Evolutionary conservation across 352 stramenopile species (phyloP), one percentile per base, ranked within the genome.

Genomic region (Pythium dissimile): DNA sequence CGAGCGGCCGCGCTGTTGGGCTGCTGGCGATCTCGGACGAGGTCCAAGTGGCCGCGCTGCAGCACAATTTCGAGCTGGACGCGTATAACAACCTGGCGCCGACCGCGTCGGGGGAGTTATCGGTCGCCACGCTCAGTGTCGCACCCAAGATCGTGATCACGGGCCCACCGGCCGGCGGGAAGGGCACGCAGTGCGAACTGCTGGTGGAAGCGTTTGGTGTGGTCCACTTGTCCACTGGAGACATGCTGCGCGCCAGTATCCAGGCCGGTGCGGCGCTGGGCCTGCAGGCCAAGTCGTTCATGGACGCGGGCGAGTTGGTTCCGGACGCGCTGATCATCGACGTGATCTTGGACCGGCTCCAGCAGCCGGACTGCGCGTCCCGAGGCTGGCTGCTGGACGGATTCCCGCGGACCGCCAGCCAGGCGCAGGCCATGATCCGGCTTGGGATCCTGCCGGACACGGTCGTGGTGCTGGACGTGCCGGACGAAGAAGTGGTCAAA

Each of bases 141-240:
- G 68, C 70, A 10, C 69, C 72, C 6, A 61, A 67, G 35, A 72
- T 85, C 32, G 50, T 85, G 31, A 75, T 90, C 23, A 66, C 69
- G 38, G 86, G 88, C 11, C 84, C 87, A 3, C 84, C 88, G 27
- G 94, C 91, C 16, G 86, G 88, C 28, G 96, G 97, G 52, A 99
- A 99, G 69, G 96, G 96, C 56, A 99, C 97, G 0, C 96, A 99
- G 59, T 94, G 92, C 63, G 86, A 97, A 68, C 62, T 87, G 7
- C 85, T 97, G 12, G 77, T 82, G 1, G 65, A 85, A 8, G 77
- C 80, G 62, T 96, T 94, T 64, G 88, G 91, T 37, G 73, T 98
- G 8, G 79, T 97, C 23, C 90, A 97, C 65, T 65, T 98, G 12
- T 92, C 80, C 20, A 95, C 89, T 13, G 91, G 89, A 1, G 93